These are phyloP conservation scores for Plasmopara viticola DNA, from an alignment of 352 stramenopile species.

Conservation along the genomic window DNA sequence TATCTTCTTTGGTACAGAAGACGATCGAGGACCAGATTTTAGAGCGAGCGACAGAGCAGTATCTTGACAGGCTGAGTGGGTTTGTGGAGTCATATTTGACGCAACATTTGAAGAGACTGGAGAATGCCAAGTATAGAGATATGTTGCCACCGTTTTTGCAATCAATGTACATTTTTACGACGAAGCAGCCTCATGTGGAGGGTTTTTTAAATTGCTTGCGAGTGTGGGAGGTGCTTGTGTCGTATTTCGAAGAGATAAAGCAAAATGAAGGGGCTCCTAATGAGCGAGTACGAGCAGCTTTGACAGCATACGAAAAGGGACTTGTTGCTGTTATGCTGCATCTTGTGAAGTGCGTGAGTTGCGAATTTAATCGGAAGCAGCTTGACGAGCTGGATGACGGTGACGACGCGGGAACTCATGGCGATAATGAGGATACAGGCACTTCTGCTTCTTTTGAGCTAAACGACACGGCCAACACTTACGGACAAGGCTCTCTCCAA, in stretches of 20 bases:
- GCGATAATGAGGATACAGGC: slow-evolving; percentile 38
- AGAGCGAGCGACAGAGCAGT: slow-evolving; percentile 41
- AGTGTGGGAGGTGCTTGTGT: slow-evolving; percentile 80
- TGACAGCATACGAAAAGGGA: slow-evolving; percentile 63
- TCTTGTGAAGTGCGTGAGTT: slow-evolving; percentile 64
- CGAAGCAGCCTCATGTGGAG: slow-evolving; percentile 62
- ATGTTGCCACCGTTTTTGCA: slow-evolving; percentile 54
- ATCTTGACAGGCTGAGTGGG: slow-evolving; percentile 69
- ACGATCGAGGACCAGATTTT: slow-evolving; percentile 53
- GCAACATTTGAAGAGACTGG: slow-evolving; percentile 64
- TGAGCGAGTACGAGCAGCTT: slow-evolving; percentile 35
- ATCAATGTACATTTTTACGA: slow-evolving; percentile 53
- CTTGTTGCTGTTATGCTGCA: slow-evolving; percentile 74
- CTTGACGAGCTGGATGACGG: slow-evolving; percentile 56
- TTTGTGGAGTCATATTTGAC: slow-evolving; percentile 72
- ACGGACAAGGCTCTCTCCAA: slow-evolving; percentile 55
- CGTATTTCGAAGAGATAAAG: slow-evolving; percentile 74
- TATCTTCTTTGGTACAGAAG: slow-evolving; percentile 59
- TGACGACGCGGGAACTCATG: slow-evolving; percentile 24
- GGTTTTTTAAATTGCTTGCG: slow-evolving; percentile 75
- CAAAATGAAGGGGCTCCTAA: slow-evolving; percentile 59
- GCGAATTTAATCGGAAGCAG: slow-evolving; percentile 55
- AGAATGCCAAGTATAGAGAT: slow-evolving; percentile 40
- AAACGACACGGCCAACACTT: slow-evolving; percentile 24
- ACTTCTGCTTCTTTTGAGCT: slow-evolving; percentile 30